These are phyloP conservation scores for Gentiana dahurica DNA, from an alignment of 257 asterid genomes.

Conservation along the genomic window DNA sequence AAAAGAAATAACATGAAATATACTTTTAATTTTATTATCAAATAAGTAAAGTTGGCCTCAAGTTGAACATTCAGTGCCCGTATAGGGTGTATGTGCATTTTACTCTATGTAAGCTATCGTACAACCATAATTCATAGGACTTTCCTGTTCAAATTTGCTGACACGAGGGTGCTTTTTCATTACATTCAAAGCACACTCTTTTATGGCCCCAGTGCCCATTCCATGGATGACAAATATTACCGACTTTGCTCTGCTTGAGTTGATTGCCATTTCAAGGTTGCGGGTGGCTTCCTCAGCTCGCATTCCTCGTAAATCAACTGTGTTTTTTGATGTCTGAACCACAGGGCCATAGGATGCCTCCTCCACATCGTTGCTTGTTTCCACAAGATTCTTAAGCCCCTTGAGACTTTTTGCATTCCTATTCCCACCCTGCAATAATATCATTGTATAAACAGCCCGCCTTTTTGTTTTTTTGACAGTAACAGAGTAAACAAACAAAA, in stretches of 20 bases:
- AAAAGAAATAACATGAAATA: too few relatives aligned
- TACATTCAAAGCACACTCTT: conserved; percentile 53
- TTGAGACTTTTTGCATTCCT: conserved; percentile 35
- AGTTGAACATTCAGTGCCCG: background rate
- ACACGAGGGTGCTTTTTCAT: conserved; percentile 58
- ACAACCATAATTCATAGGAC: conserved; percentile 76
- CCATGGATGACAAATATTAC: conserved; percentile 85
- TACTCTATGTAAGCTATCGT: conserved; percentile 78
- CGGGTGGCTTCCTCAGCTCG: conserved; percentile 69
- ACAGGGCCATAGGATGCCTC: conserved; percentile 48
- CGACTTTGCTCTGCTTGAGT: conserved; percentile 45
- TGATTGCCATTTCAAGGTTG: conserved; percentile 56
- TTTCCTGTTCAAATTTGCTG: conserved; percentile 77
- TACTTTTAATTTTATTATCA: too few relatives aligned
- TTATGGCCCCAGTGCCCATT: conserved; percentile 85
- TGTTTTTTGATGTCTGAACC: conserved; percentile 73
- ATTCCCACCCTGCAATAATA: conserved; percentile 30
- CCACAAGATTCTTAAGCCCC: conserved; percentile 43
- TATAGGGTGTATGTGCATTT: conserved; percentile 9
- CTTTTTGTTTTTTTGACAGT: too few relatives aligned
- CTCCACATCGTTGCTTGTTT: conserved; percentile 22
- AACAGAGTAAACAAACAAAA: background rate
- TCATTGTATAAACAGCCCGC: background rate
- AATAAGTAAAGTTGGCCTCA: too few relatives aligned
- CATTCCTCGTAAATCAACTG: conserved; percentile 77